Conservation (phyloP, 2,329 filamentous ascomycete genomes). For the Phyllosticta paracitricarpa region DNA sequence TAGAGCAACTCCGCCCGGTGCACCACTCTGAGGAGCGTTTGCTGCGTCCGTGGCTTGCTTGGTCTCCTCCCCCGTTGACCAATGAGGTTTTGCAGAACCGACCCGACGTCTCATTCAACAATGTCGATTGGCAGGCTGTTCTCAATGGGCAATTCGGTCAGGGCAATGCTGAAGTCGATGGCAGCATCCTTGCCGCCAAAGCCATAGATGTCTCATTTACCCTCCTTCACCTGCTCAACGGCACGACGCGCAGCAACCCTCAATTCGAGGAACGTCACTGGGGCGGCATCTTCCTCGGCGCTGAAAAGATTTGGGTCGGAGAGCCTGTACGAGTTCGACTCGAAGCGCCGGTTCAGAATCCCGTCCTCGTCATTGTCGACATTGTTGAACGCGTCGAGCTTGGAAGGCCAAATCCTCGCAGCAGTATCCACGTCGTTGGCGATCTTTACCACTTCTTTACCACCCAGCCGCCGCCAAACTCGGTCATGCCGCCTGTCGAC, state of each 20-base stretch:
- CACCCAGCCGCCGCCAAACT: constrained; percentile 17
- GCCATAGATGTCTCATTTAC: constrained; percentile 46
- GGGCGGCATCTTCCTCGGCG: constrained; percentile 47
- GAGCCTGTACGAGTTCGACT: constrained; percentile 45
- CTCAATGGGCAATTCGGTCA: constrained; percentile 32
- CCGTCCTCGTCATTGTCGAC: constrained; percentile 37
- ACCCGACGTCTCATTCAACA: constrained; percentile 34
- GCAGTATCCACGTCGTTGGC: constrained; percentile 29
- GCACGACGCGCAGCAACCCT: constrained; percentile 24
- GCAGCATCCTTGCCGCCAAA: constrained; percentile 48
- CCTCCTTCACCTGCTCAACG: constrained; percentile 38
- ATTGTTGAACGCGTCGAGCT: constrained; percentile 31
- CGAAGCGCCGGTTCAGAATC: constrained; percentile 28
- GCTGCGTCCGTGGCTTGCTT: constrained; percentile 49
- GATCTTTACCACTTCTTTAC: constrained; percentile 43
- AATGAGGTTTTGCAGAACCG: constrained; percentile 33
- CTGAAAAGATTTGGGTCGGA: constrained; percentile 51
- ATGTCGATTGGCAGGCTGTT: constrained; percentile 38
- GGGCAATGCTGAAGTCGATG: constrained; percentile 46
- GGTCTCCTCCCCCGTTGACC: constrained; percentile 45
- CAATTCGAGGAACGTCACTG: constrained; percentile 37
- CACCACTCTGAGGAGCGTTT: constrained; percentile 34
- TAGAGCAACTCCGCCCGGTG: constrained; percentile 27
- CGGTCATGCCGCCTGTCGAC: constrained; percentile 26
- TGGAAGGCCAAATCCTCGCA: constrained; percentile 1